Evolutionary conservation across 2,329 filamentous ascomycete species (phyloP).

Genomic region (Cladophialophora bantiana): DNA sequence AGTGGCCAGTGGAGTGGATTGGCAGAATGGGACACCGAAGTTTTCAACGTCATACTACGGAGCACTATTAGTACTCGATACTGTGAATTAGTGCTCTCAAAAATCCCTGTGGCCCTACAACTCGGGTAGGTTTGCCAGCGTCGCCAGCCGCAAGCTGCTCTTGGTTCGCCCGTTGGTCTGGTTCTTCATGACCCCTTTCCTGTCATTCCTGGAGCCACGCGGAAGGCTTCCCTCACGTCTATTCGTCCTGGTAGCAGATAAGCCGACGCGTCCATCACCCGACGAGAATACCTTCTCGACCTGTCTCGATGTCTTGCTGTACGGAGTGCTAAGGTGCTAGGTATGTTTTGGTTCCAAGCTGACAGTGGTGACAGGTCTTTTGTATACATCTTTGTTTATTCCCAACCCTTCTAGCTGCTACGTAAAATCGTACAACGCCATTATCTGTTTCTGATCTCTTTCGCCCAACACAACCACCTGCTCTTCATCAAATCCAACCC

Average conservation of each 20-base stretch:
- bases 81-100: neutral
- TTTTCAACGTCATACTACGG: slow-evolving; percentile 12
- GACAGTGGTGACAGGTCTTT: neutral
- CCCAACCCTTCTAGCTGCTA: slow-evolving; percentile 45
- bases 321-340: too few species aligned
- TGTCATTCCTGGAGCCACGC: neutral
- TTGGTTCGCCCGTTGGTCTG: neutral
- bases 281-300: neutral
- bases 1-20: slow-evolving; percentile 14
- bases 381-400: neutral
- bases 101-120: neutral
- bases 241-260: slow-evolving; percentile 1
- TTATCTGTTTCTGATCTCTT: slow-evolving; percentile 69
- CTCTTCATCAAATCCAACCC: slow-evolving; percentile 89
- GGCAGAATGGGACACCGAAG: slow-evolving; percentile 6
- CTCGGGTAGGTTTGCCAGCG: neutral
- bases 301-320: neutral
- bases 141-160: neutral
- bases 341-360: neutral
- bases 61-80: too few species aligned
- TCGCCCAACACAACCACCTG: slow-evolving; percentile 87
- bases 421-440: slow-evolving; percentile 89
- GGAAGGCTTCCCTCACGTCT: neutral
- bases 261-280: neutral
- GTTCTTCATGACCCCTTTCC: neutral